Conservation (phyloP, 169 alveolate species). For the Theileria luwenshuni region DNA sequence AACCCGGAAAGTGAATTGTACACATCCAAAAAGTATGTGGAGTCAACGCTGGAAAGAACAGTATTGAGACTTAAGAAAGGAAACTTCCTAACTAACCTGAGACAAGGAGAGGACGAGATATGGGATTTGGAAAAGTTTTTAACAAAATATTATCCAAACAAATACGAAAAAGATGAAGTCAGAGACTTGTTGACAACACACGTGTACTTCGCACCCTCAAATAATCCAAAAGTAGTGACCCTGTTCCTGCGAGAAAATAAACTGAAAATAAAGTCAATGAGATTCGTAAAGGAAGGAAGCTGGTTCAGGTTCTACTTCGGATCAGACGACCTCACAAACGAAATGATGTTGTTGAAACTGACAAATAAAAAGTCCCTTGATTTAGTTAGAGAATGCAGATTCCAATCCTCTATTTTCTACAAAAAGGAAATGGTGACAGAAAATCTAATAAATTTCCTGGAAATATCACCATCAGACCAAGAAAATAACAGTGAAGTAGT, state of each 20-base stretch:
- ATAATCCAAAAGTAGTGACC: slow-evolving; percentile 8
- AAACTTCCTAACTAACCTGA: background rate
- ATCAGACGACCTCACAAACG: slow-evolving; percentile 2
- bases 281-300: background rate
- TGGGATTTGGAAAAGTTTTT: background rate
- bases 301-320: background rate
- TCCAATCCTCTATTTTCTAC: background rate
- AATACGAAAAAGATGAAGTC: background rate
- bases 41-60: slow-evolving; percentile 4
- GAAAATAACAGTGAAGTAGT: slow-evolving; percentile 10
- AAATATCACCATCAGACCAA: slow-evolving; percentile 3
- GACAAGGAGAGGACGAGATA: background rate
- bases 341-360: background rate
- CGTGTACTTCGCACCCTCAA: slow-evolving; percentile 18
- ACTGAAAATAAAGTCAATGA: background rate
- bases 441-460: background rate
- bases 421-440: slow-evolving; percentile 8
- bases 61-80: background rate
- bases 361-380: background rate
- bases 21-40: background rate
- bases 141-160: background rate
- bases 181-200: background rate
- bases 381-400: background rate
- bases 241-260: slow-evolving; percentile 7
- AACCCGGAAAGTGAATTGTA: background rate